These are phyloP conservation scores for Colletotrichum cereale DNA, from an alignment of 2,329 filamentous ascomycete species.

Conservation along the genomic window DNA sequence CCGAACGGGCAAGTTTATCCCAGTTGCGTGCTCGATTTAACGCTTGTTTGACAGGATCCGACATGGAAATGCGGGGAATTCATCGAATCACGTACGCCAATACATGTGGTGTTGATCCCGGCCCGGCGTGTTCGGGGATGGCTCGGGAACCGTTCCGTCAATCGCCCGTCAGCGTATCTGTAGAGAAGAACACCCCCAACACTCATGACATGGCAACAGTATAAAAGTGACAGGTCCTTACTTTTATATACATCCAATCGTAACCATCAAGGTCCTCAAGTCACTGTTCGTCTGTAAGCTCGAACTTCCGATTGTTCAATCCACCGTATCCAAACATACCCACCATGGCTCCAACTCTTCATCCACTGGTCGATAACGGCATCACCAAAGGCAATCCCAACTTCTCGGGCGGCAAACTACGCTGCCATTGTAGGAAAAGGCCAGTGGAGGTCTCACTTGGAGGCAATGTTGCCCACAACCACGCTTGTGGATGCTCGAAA, in stretches of 20 bases:
- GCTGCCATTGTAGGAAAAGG: constrained; percentile 68
- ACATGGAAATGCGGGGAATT: constrained; percentile 34
- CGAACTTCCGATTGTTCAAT: neutral
- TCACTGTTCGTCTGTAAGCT: neutral
- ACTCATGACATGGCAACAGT: neutral
- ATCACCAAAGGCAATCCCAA: constrained; percentile 65
- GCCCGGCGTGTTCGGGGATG: constrained; percentile 35
- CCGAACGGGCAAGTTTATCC: constrained; percentile 31
- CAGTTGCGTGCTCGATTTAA: constrained; percentile 19
- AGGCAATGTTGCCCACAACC: constrained; percentile 75
- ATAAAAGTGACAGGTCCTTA: constrained; percentile 10
- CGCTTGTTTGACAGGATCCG: constrained; percentile 8
- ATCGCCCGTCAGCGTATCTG: constrained; percentile 3
- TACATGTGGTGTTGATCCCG: constrained; percentile 6
- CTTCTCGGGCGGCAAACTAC: constrained; percentile 71
- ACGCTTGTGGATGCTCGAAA: constrained; percentile 78
- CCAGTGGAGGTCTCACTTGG: constrained; percentile 69
- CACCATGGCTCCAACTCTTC: constrained; percentile 61
- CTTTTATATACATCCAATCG: constrained; percentile 1
- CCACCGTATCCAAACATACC: neutral
- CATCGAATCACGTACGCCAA: constrained; percentile 28
- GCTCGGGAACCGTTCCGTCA: constrained; percentile 29
- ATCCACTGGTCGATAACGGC: constrained; percentile 74
- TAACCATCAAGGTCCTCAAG: constrained; percentile 23
- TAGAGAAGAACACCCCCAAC: neutral